A percentile compares a stretch with the other conserved stretches of the same genome.
Evolutionary conservation across 352 stramenopile genomes (phyloP).

Genomic region (Phytophthora sp.): DNA sequence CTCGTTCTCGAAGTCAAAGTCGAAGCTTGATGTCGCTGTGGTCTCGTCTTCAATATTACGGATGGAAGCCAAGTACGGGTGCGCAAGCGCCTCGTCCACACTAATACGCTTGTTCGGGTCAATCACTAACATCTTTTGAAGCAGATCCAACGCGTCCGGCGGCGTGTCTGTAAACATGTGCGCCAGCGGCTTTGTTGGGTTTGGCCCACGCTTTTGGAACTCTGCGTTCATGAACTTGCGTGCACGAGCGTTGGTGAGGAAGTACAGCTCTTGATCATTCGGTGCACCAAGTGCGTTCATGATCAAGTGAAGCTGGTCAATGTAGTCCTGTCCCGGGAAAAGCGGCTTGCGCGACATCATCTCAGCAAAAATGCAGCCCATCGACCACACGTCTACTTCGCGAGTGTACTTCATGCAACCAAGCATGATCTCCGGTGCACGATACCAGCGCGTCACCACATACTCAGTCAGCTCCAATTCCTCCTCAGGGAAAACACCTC

Average conservation of each 20-base stretch:
- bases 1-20: conserved; percentile 90
- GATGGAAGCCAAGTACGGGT: conserved; percentile 90
- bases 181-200: conserved; percentile 67
- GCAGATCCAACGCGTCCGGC: conserved; percentile 80
- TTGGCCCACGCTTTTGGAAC: conserved; percentile 71
- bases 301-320: conserved; percentile 97
- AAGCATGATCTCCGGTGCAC: conserved; percentile 84
- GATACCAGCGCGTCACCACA: conserved; percentile 94
- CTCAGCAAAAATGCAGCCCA: conserved; percentile 99
- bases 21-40: conserved; percentile 63
- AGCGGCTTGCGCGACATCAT: conserved; percentile 97
- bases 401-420: conserved; percentile 89
- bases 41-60: conserved; percentile 92
- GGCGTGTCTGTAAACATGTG: conserved; percentile 79
- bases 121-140: conserved; percentile 93
- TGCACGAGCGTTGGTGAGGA: conserved; percentile 93
- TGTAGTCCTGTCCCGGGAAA: conserved; percentile 96
- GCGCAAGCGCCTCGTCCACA: conserved; percentile 91
- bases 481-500: conserved; percentile 84
- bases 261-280: conserved; percentile 94
- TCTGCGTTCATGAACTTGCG: conserved; percentile 89
- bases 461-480: conserved; percentile 84
- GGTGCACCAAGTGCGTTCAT: conserved; percentile 96
- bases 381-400: conserved; percentile 94
- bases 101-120: conserved; percentile 91